A percentile compares a stretch with the other conserved stretches of the same genome.
phyloP scores from a whole-genome alignment of 352 stramenopile species.

The Phytophthora pinifolia region DNA sequence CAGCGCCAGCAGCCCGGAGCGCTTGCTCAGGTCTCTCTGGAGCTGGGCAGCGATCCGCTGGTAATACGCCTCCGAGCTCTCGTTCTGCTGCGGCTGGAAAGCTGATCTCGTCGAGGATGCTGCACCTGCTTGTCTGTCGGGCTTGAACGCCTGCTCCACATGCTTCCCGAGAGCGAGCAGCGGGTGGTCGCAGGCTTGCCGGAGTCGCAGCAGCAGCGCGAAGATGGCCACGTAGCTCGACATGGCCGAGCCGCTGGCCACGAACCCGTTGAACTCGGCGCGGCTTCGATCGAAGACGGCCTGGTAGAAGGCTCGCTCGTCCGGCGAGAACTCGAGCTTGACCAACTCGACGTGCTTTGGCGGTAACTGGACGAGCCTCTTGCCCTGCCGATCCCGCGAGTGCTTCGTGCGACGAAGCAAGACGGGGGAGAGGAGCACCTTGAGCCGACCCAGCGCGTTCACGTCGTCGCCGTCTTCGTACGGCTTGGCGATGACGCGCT shows the following conservation, averaged over 20 bases:
- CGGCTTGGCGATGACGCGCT: constrained; percentile 73
- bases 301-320: constrained; percentile 87
- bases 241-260: constrained; percentile 68
- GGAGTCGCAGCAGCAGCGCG: constrained; percentile 80
- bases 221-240: constrained; percentile 91
- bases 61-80: constrained; percentile 65
- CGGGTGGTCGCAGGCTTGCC: constrained; percentile 90
- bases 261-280: constrained; percentile 89
- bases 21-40: constrained; percentile 50
- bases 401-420: constrained; percentile 88
- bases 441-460: constrained; percentile 57
- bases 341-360: constrained; percentile 71
- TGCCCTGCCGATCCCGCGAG: constrained; percentile 60
- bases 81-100: constrained; percentile 53
- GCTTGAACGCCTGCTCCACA: constrained; percentile 44
- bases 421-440: constrained; percentile 69
- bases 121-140: background rate
- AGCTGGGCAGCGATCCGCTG: constrained; percentile 53
- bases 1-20: constrained; percentile 11
- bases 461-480: constrained; percentile 74
- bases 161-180: constrained; percentile 80
- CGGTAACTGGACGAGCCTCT: constrained; percentile 71
- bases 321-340: constrained; percentile 63
- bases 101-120: constrained; percentile 8
- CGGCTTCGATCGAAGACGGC: constrained; percentile 82